These are phyloP conservation scores for Scedosporium boydii DNA, from an alignment of 2,329 filamentous ascomycete species.

Conservation along the genomic window DNA sequence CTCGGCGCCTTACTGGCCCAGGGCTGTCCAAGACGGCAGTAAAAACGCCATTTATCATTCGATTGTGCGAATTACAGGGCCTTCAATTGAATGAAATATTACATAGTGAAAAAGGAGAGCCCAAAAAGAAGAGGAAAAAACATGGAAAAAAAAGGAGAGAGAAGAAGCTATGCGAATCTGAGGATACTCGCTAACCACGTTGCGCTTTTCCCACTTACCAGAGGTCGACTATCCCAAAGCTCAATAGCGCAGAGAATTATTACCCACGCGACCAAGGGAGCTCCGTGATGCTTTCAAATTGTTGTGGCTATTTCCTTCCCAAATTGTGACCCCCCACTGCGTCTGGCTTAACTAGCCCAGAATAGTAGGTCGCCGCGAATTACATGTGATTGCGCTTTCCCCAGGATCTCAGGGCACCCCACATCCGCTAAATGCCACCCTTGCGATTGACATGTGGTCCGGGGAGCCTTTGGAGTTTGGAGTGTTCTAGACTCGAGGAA, in stretches of 20 bases:
- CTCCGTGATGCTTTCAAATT: too few relatives aligned
- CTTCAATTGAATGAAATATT: neutral
- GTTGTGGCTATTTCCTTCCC: too few relatives aligned
- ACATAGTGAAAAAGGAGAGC: neutral
- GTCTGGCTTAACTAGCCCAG: too few relatives aligned
- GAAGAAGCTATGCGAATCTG: too few relatives aligned
- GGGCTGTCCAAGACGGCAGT: neutral
- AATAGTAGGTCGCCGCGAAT: neutral
- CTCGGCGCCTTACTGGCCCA: neutral
- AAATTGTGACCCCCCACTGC: neutral
- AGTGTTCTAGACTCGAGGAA: too few relatives aligned
- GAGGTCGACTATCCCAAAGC: too few relatives aligned
- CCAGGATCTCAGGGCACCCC: neutral
- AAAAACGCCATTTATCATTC: neutral
- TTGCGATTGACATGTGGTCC: neutral
- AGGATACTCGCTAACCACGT: too few relatives aligned
- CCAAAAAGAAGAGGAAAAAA: neutral
- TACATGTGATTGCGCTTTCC: slow-evolving; percentile 3
- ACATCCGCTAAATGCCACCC: neutral
- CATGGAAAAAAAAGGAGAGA: neutral
- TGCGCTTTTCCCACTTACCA: too few relatives aligned
- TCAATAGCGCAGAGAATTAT: too few relatives aligned
- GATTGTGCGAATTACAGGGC: neutral
- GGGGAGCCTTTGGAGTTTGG: too few relatives aligned
- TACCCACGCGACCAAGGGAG: too few relatives aligned